A percentile compares a stretch with the other conserved stretches of the same genome.
Conservation (phyloP, 192 early-diverging fungal species). For the Coemansia sp. region DNA sequence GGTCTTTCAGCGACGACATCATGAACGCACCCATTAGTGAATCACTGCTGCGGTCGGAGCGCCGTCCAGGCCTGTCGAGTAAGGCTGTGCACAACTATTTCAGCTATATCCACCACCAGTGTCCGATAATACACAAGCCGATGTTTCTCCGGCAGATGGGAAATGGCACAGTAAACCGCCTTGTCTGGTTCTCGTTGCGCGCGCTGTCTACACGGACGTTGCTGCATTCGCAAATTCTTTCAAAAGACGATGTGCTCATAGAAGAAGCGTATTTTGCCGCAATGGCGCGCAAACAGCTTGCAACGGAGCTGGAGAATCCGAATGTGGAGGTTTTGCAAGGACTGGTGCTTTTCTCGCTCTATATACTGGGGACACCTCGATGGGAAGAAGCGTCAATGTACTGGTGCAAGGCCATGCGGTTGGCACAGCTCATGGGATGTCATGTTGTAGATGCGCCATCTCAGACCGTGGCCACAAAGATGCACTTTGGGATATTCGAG, state of each 20-base stretch:
- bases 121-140: slow-evolving; percentile 54
- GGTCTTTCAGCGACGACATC: not conserved
- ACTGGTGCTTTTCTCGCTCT: slow-evolving; percentile 42
- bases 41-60: slow-evolving; percentile 38
- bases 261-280: slow-evolving; percentile 47
- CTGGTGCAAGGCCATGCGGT: slow-evolving; percentile 53
- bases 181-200: slow-evolving; percentile 51
- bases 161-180: slow-evolving; percentile 46
- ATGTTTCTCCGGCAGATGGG: slow-evolving; percentile 39
- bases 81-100: slow-evolving; percentile 49
- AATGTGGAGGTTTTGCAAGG: slow-evolving; percentile 45
- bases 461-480: slow-evolving; percentile 38
- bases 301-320: slow-evolving; percentile 29
- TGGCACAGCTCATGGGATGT: slow-evolving; percentile 50
- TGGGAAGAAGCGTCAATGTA: slow-evolving; percentile 56
- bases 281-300: slow-evolving; percentile 28
- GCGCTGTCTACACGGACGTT: slow-evolving; percentile 43
- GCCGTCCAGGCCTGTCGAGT: slow-evolving; percentile 26
- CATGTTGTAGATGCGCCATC: slow-evolving; percentile 51
- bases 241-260: slow-evolving; percentile 29
- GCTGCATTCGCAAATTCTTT: slow-evolving; percentile 25
- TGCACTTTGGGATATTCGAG: slow-evolving; percentile 54
- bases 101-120: slow-evolving; percentile 52
- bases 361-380: slow-evolving; percentile 40
- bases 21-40: slow-evolving; percentile 19